Percentiles rank a stretch among this genome's conserved stretches.
phyloP scores from a whole-genome alignment of 768 basidiomycete species.

The Leccinum broughii region DNA sequence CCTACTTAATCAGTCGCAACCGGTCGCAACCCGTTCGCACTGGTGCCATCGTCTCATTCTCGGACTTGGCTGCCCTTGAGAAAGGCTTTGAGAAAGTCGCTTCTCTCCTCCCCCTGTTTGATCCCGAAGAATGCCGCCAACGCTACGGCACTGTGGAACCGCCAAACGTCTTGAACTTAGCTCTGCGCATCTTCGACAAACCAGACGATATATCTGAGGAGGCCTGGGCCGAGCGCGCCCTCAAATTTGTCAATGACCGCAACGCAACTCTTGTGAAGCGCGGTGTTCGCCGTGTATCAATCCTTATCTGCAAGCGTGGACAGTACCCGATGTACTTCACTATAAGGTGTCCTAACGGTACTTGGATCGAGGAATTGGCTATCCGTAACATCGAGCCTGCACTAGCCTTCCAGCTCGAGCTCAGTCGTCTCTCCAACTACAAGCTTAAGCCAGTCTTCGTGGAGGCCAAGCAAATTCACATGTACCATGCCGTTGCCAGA shows the following conservation, averaged over 20 bases:
- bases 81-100: conserved; percentile 77
- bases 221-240: conserved; percentile 73
- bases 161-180: conserved; percentile 93
- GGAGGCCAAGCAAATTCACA: conserved; percentile 96
- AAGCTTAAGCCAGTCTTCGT: conserved; percentile 95
- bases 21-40: conserved; percentile 88
- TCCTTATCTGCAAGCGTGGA: conserved; percentile 87
- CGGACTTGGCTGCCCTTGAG: conserved; percentile 63
- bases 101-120: conserved; percentile 71
- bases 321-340: conserved; percentile 97
- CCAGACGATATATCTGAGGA: conserved; percentile 76
- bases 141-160: conserved; percentile 76
- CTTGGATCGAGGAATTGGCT: conserved; percentile 92
- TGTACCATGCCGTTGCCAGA: conserved; percentile 92
- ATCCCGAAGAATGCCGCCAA: conserved; percentile 66
- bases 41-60: conserved; percentile 92
- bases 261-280: conserved; percentile 60
- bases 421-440: conserved; percentile 95
- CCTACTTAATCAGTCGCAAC: conserved; percentile 84
- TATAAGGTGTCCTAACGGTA: conserved; percentile 66
- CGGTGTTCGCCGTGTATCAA: conserved; percentile 89
- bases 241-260: conserved; percentile 69
- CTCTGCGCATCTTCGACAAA: conserved; percentile 84
- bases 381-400: conserved; percentile 99
- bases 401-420: conserved; percentile 95